Conservation (phyloP, 2,329 filamentous ascomycete genomes). For the Boeremia exigua region DNA sequence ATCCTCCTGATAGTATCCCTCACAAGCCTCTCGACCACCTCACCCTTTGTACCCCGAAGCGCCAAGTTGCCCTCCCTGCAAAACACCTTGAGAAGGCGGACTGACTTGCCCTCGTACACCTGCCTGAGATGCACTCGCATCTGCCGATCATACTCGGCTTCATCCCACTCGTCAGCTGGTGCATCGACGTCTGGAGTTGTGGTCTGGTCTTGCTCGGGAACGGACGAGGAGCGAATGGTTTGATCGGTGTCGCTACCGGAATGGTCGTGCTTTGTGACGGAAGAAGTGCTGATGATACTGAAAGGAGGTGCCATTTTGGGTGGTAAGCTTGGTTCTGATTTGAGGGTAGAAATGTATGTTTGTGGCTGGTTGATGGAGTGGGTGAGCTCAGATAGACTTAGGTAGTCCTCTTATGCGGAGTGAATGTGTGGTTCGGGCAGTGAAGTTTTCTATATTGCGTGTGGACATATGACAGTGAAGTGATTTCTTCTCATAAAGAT, state of each 20-base stretch:
- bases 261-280: neutral
- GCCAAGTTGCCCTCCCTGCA: neutral
- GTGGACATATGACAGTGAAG: neutral
- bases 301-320: neutral
- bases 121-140: neutral
- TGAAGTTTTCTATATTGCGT: neutral
- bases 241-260: neutral
- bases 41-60: conserved; percentile 1
- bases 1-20: neutral
- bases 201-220: conserved; percentile 1
- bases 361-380: neutral
- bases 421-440: neutral
- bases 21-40: conserved; percentile 2
- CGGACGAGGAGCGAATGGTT: neutral
- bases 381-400: too few species aligned
- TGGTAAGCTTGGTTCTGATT: neutral
- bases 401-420: too few species aligned
- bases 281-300: neutral
- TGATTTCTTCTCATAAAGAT: neutral
- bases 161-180: conserved; percentile 8
- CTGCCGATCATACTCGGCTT: conserved; percentile 6
- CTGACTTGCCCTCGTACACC: neutral
- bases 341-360: neutral
- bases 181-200: neutral
- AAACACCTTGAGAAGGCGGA: neutral